A percentile compares a stretch with the other conserved stretches of the same genome.
phyloP scores from a whole-genome alignment of 2,329 filamentous ascomycete genomes.

The Chaetoscypha palmicola region DNA sequence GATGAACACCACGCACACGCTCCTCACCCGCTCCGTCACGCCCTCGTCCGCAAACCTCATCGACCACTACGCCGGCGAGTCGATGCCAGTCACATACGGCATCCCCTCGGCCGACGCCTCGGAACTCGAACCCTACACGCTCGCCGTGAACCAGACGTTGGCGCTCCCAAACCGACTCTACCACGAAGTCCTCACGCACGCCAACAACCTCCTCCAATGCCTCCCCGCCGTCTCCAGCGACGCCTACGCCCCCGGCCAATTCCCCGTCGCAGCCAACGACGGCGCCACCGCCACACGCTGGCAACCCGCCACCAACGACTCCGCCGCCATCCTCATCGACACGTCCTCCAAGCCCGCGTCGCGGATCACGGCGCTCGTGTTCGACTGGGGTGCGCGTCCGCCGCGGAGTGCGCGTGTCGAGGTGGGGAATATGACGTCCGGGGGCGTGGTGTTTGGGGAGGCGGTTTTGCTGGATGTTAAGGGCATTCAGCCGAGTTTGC shows the following conservation, averaged over 20 bases:
- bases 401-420: slow-evolving; percentile 46
- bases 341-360: slow-evolving; percentile 34
- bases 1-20: slow-evolving; percentile 60
- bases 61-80: slow-evolving; percentile 48
- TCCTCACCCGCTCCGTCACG: slow-evolving; percentile 44
- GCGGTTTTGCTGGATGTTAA: slow-evolving; percentile 18
- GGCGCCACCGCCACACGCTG: slow-evolving; percentile 60
- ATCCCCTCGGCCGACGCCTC: slow-evolving; percentile 32
- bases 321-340: slow-evolving; percentile 50
- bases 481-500: slow-evolving; percentile 20
- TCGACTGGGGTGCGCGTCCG: slow-evolving; percentile 54
- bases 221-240: slow-evolving; percentile 42
- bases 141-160: slow-evolving; percentile 44
- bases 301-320: slow-evolving; percentile 50
- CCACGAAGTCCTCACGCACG: slow-evolving; percentile 44
- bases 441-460: slow-evolving; percentile 10
- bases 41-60: slow-evolving; percentile 37
- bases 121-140: slow-evolving; percentile 36
- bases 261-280: slow-evolving; percentile 60
- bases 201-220: slow-evolving; percentile 60
- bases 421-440: slow-evolving; percentile 38
- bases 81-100: slow-evolving; percentile 54
- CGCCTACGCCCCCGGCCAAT: slow-evolving; percentile 55
- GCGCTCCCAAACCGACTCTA: slow-evolving; percentile 52
- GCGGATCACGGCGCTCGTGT: slow-evolving; percentile 43